phyloP scores from a whole-genome alignment of 257 asterid genomes.

The Primulina huaijiensis region DNA sequence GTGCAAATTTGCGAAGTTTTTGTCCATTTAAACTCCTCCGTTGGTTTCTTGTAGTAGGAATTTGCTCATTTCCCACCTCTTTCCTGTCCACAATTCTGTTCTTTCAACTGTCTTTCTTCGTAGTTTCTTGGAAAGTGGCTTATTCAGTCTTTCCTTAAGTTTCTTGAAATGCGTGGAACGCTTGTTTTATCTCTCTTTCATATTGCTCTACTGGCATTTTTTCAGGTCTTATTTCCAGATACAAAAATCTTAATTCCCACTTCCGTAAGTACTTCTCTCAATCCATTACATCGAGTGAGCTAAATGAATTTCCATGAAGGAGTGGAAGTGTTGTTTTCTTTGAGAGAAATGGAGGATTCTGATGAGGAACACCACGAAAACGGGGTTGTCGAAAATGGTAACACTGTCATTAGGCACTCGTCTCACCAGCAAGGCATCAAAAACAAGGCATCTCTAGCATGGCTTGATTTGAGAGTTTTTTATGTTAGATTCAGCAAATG shows the following conservation, averaged over 20 bases:
- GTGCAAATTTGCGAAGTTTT: neutral
- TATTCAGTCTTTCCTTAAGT: constrained; percentile 7
- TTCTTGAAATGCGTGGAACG: constrained; percentile 30
- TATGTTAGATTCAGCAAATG: constrained; percentile 64
- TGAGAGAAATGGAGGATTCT: constrained; percentile 38
- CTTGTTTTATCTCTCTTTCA: constrained; percentile 19
- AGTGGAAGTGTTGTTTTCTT: constrained; percentile 28
- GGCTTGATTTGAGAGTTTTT: constrained; percentile 73
- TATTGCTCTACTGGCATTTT: constrained; percentile 25
- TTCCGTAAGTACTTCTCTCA: constrained; percentile 14
- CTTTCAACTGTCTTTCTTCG: neutral
- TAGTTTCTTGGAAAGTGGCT: constrained; percentile 9
- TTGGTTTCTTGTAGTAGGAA: constrained; percentile 14
- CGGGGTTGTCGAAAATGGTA: constrained; percentile 39
- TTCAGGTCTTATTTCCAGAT: constrained; percentile 32
- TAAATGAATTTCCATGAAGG: constrained; percentile 41
- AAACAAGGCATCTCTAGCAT: constrained; percentile 37
- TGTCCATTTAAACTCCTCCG: neutral
- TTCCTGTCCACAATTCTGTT: constrained; percentile 4
- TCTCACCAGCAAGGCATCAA: constrained; percentile 26
- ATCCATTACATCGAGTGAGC: constrained; percentile 14
- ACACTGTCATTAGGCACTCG: constrained; percentile 25
- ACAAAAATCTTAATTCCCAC: constrained; percentile 1
- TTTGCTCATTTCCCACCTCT: neutral
- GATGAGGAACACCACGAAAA: constrained; percentile 29